Conservation (phyloP, 805 yeast species). For the Kodamaea neixiangensis region DNA sequence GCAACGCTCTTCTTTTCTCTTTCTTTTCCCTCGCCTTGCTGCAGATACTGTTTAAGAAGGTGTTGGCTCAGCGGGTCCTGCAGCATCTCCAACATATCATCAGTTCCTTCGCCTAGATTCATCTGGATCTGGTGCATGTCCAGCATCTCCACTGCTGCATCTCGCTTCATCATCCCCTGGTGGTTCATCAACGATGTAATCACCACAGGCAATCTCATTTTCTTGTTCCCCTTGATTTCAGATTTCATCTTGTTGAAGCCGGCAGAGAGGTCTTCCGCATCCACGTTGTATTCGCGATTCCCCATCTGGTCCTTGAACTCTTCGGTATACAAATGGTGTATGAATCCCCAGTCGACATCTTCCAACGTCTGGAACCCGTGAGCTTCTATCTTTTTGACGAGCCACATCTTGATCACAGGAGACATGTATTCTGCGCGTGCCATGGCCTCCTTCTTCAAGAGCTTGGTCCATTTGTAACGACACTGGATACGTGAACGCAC, state of each 20-base stretch:
- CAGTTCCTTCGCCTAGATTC: not conserved
- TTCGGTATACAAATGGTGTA: slow-evolving; percentile 30
- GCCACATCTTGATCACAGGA: slow-evolving; percentile 37
- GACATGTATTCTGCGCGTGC: slow-evolving; percentile 35
- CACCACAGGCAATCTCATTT: slow-evolving; percentile 3
- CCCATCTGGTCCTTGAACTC: slow-evolving; percentile 22
- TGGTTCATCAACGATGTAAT: not conserved
- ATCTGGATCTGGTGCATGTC: not conserved
- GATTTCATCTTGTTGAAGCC: slow-evolving; percentile 63
- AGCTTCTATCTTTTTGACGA: slow-evolving; percentile 32
- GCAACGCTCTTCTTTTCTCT: not conserved
- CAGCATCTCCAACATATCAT: not conserved
- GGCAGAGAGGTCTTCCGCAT: slow-evolving; percentile 58
- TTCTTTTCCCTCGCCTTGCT: not conserved
- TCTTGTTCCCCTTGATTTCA: slow-evolving; percentile 46
- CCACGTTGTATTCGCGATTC: slow-evolving; percentile 43
- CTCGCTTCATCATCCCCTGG: not conserved
- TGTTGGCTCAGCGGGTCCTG: not conserved
- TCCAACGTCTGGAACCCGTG: slow-evolving; percentile 26
- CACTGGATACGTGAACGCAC: slow-evolving; percentile 89
- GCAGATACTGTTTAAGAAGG: not conserved
- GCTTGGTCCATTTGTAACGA: slow-evolving; percentile 91
- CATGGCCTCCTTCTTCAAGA: slow-evolving; percentile 56
- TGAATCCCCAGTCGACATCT: slow-evolving; percentile 37
- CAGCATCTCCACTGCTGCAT: not conserved